Evolutionary conservation across 306 rosid species (phyloP).

Genomic region (Clitoria ternatea): DNA sequence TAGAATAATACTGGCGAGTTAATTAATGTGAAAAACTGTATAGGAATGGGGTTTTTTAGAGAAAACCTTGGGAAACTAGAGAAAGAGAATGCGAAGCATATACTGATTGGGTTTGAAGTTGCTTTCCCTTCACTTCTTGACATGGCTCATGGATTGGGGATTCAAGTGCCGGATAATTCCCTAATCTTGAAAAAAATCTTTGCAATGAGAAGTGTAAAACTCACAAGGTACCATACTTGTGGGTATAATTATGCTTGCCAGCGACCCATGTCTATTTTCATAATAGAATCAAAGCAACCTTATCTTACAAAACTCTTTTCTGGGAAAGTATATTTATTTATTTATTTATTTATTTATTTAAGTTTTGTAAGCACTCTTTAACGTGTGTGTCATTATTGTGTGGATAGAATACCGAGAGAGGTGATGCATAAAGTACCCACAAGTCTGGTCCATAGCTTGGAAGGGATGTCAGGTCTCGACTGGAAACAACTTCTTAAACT

Average conservation of each 20-base stretch:
- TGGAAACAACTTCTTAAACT: conserved; percentile 85
- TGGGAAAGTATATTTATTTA: conserved; percentile 1
- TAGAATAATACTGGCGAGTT: no score
- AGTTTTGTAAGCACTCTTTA: neutral
- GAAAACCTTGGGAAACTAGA: conserved; percentile 58
- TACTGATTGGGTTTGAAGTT: conserved; percentile 90
- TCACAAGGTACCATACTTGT: conserved; percentile 51
- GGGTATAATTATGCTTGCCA: conserved; percentile 27
- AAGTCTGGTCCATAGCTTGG: conserved; percentile 89
- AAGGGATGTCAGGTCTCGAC: conserved; percentile 76
- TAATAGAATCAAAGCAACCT: conserved; percentile 36
- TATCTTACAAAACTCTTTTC: conserved; percentile 22
- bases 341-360: no score
- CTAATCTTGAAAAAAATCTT: conserved; percentile 62
- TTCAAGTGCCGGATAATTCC: conserved; percentile 54
- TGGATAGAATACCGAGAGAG: conserved; percentile 80
- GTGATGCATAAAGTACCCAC: conserved; percentile 87
- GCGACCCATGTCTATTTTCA: conserved; percentile 31
- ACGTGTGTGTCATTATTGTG: conserved; percentile 28
- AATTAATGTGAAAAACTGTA: neutral
- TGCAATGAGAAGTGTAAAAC: conserved; percentile 58
- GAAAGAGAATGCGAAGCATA: conserved; percentile 74
- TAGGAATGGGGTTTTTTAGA: conserved; percentile 62
- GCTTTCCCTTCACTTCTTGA: conserved; percentile 88
- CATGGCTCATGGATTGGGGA: conserved; percentile 50